Conservation (phyloP, 345 rosid genomes). For the Clausena lansium region DNA sequence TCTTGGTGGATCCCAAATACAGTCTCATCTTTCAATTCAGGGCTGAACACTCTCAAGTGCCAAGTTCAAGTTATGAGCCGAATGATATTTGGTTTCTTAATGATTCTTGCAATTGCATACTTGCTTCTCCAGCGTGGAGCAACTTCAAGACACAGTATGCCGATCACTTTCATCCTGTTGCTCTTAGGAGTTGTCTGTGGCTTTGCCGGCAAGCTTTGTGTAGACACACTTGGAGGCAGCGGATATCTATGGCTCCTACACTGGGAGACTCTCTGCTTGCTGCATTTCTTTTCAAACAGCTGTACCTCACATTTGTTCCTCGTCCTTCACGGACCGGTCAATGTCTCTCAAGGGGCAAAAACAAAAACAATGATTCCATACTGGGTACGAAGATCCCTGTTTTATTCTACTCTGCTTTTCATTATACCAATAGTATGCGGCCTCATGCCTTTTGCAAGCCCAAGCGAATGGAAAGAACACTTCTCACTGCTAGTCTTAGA, state of each 20-base stretch:
- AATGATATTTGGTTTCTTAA: slow-evolving; percentile 60
- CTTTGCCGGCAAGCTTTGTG: slow-evolving; percentile 70
- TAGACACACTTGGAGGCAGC: slow-evolving; percentile 78
- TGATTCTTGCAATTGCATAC: slow-evolving; percentile 55
- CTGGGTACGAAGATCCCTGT: slow-evolving; percentile 55
- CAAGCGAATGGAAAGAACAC: slow-evolving; percentile 68
- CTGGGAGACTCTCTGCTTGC: slow-evolving; percentile 69
- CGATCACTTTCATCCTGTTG: slow-evolving; percentile 61
- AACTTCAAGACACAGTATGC: slow-evolving; percentile 61
- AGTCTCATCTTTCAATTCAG: slow-evolving; percentile 51
- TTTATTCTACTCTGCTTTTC: slow-evolving; percentile 37
- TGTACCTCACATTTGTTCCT: slow-evolving; percentile 40
- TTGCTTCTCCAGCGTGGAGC: slow-evolving; percentile 64
- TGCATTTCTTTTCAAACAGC: slow-evolving; percentile 60
- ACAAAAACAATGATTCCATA: slow-evolving; percentile 39
- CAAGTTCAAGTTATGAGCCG: slow-evolving; percentile 58
- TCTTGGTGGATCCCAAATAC: slow-evolving; percentile 77
- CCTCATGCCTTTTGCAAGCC: slow-evolving; percentile 68
- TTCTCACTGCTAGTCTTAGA: slow-evolving; percentile 24
- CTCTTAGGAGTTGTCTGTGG: slow-evolving; percentile 73
- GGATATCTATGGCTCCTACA: slow-evolving; percentile 68
- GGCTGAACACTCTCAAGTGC: slow-evolving; percentile 44
- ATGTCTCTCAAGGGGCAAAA: slow-evolving; percentile 23
- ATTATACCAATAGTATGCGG: slow-evolving; percentile 66
- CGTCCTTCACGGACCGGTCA: slow-evolving; percentile 54